phyloP scores from a whole-genome alignment of 257 asterid species.

The Primulina huaijiensis region DNA sequence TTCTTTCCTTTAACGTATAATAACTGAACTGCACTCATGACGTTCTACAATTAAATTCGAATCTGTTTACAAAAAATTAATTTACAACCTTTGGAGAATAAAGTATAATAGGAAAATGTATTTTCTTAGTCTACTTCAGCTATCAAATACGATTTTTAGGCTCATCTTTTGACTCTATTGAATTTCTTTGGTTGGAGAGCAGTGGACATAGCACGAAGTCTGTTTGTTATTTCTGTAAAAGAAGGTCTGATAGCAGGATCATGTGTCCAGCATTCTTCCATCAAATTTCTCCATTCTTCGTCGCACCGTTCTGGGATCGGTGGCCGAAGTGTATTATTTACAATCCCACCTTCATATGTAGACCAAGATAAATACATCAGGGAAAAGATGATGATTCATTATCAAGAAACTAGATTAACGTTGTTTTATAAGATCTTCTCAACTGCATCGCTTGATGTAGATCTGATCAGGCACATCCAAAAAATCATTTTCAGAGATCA shows the following conservation, averaged over 20 bases:
- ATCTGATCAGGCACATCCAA: not conserved
- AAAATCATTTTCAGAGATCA: not conserved
- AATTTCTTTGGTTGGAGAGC: conserved; percentile 67
- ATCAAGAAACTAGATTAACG: not conserved
- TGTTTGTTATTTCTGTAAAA: conserved; percentile 77
- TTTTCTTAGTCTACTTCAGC: not conserved
- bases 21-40: too few relatives aligned
- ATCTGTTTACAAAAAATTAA: not conserved
- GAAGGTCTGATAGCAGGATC: conserved; percentile 77
- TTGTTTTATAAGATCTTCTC: too few relatives aligned
- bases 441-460: not conserved
- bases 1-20: too few relatives aligned
- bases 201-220: conserved; percentile 56
- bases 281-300: conserved; percentile 69
- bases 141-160: not conserved
- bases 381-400: too few relatives aligned
- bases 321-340: conserved; percentile 79
- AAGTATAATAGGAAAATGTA: not conserved
- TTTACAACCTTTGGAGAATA: not conserved
- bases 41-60: too few relatives aligned
- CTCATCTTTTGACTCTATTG: conserved; percentile 39
- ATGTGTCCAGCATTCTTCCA: conserved; percentile 94
- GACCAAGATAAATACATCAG: not conserved
- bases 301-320: conserved; percentile 77
- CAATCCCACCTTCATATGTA: conserved; percentile 70